Percentiles rank a stretch among this genome's conserved stretches.
These are phyloP conservation scores for Pterocarpus macrocarpus DNA, from an alignment of 306 rosid species.

Conservation along the genomic window DNA sequence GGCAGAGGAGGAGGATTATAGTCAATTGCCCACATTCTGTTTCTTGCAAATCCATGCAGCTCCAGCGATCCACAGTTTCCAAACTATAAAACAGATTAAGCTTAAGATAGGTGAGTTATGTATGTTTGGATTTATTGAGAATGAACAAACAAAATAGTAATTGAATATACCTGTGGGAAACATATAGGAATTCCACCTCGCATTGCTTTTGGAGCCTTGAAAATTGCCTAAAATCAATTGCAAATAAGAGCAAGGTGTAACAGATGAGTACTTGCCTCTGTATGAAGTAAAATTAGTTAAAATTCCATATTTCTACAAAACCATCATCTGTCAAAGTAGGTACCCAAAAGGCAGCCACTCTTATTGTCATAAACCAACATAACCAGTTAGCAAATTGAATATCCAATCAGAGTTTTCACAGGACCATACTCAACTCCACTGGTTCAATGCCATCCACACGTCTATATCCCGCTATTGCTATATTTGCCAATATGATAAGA, in stretches of 20 bases:
- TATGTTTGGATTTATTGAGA: not conserved
- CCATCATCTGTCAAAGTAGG: slow-evolving; percentile 26
- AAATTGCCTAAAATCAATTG: slow-evolving; percentile 62
- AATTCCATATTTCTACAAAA: slow-evolving; percentile 10
- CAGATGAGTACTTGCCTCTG: slow-evolving; percentile 38
- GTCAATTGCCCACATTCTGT: slow-evolving; percentile 84
- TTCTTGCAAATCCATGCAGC: slow-evolving; percentile 94
- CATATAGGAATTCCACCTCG: slow-evolving; percentile 94
- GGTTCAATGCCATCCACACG: too few species aligned
- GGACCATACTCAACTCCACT: too few species aligned
- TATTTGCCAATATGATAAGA: too few species aligned
- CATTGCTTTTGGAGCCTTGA: slow-evolving; percentile 78
- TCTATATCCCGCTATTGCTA: too few species aligned
- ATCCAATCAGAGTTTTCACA: not conserved
- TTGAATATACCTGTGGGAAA: slow-evolving; percentile 81
- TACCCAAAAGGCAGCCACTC: slow-evolving; percentile 24
- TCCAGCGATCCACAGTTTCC: slow-evolving; percentile 86
- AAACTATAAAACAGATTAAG: slow-evolving; percentile 63
- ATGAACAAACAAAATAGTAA: slow-evolving; percentile 29
- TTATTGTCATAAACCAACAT: not conserved
- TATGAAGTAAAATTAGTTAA: slow-evolving; percentile 29
- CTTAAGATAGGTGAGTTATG: slow-evolving; percentile 32
- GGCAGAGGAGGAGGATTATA: slow-evolving; percentile 72
- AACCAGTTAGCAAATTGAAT: slow-evolving; percentile 15
- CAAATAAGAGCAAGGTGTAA: slow-evolving; percentile 32